phyloP scores from a whole-genome alignment of 495 filamentous ascomycete genomes.

The Penicillium desertorum region DNA sequence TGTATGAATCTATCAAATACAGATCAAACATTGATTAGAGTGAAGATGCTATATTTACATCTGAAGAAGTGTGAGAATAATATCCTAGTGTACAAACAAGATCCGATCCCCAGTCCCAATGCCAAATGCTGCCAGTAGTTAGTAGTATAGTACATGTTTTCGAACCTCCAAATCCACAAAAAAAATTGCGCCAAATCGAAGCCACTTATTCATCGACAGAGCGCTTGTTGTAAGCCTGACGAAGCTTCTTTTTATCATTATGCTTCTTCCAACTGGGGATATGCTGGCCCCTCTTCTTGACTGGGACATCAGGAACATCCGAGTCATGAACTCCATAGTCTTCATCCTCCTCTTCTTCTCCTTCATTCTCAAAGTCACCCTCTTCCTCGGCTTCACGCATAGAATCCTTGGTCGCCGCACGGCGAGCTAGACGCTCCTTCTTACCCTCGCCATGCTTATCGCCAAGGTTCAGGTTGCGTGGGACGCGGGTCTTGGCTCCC shows the following conservation, averaged over 20 bases:
- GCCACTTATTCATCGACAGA: conserved; percentile 25
- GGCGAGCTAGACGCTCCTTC: conserved; percentile 45
- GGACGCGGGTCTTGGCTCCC: conserved; percentile 81
- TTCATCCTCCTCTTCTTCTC: conserved; percentile 33
- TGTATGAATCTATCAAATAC: conserved; percentile 1
- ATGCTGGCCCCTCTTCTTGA: conserved; percentile 41
- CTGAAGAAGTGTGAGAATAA: conserved; percentile 21
- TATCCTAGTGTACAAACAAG: conserved; percentile 30
- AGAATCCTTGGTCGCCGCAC: conserved; percentile 33
- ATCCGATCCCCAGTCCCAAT: conserved; percentile 17
- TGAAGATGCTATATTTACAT: conserved; percentile 27
- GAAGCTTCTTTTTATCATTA: conserved; percentile 43
- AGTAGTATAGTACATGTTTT: conserved; percentile 14
- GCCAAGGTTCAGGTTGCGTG: conserved; percentile 60
- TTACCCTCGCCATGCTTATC: conserved; percentile 56
- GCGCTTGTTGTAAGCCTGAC: conserved; percentile 43
- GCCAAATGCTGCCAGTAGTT: conserved; percentile 15
- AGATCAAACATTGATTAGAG: conserved; percentile 10
- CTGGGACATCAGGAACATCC: conserved; percentile 23
- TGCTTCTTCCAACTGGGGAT: conserved; percentile 51
- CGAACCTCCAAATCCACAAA: conserved; percentile 5
- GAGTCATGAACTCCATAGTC: conserved; percentile 15
- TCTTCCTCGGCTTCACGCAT: conserved; percentile 26
- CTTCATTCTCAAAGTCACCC: conserved; percentile 18
- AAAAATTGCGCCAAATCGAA: conserved; percentile 21